Evolutionary conservation across 2,329 filamentous ascomycete species (phyloP).

Genomic region (Aphanoascus verrucosus): DNA sequence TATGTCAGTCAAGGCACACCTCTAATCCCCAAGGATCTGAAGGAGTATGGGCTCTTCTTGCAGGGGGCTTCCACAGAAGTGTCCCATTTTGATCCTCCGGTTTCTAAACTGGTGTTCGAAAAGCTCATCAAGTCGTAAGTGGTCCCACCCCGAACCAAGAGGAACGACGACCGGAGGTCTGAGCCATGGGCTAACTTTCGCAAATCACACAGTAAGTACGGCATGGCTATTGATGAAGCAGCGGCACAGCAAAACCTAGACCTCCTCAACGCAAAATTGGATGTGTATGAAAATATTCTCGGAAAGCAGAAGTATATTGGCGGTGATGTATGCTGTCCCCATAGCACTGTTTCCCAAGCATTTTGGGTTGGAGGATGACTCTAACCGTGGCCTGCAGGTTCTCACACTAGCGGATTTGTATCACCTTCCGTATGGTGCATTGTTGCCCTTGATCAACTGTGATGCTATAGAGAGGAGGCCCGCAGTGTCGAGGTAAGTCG

Average conservation of each 20-base stretch:
- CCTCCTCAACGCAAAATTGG: constrained; percentile 8
- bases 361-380: background rate
- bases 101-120: constrained; percentile 6
- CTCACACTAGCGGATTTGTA: constrained; percentile 14
- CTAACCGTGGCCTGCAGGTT: background rate
- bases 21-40: constrained; percentile 11
- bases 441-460: background rate
- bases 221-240: constrained; percentile 6
- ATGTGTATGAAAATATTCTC: constrained; percentile 14
- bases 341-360: background rate
- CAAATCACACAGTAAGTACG: background rate
- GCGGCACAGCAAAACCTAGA: background rate
- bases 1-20: constrained; percentile 11
- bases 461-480: constrained; percentile 11
- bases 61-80: constrained; percentile 10
- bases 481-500: constrained; percentile 11
- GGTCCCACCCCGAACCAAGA: no score
- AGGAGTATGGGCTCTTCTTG: constrained; percentile 7
- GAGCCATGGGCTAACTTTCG: background rate
- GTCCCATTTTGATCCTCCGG: constrained; percentile 8
- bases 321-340: constrained; percentile 8
- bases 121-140: constrained; percentile 12
- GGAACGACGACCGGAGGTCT: background rate
- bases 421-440: constrained; percentile 9
- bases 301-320: constrained; percentile 15